Evolutionary conservation across 2,329 filamentous ascomycete species (phyloP).

Genomic region (Cytospora mali): DNA sequence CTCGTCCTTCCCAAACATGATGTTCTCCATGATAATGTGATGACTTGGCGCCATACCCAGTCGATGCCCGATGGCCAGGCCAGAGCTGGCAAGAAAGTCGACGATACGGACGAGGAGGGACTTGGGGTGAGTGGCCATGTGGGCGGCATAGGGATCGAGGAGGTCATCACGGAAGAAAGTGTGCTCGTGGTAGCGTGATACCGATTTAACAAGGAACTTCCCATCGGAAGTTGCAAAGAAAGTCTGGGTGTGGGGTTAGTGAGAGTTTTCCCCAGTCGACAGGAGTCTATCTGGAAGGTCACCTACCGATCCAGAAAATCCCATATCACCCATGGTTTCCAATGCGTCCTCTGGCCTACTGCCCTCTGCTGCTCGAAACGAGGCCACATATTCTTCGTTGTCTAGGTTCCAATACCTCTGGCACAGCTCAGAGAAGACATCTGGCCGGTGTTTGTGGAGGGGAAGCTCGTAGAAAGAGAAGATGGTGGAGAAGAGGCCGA

Average conservation of each 20-base stretch:
- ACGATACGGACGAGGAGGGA: conserved; percentile 72
- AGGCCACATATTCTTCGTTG: conserved; percentile 44
- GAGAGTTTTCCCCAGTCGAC: background rate
- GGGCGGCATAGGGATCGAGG: conserved; percentile 63
- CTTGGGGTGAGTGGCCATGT: conserved; percentile 62
- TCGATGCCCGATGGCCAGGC: conserved; percentile 59
- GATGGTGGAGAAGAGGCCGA: conserved; percentile 48
- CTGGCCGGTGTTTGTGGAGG: conserved; percentile 49
- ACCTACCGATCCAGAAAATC: conserved; percentile 69
- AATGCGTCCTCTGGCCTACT: conserved; percentile 45
- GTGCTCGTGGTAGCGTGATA: conserved; percentile 71
- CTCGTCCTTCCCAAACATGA: conserved; percentile 62
- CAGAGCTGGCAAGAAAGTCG: conserved; percentile 64
- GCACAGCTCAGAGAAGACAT: conserved; percentile 55
- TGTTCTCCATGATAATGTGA: conserved; percentile 79
- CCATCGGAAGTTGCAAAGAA: conserved; percentile 70
- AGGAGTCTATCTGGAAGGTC: background rate
- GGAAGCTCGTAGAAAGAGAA: conserved; percentile 56
- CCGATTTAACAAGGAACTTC: conserved; percentile 71
- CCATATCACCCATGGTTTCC: conserved; percentile 66
- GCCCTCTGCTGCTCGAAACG: conserved; percentile 51
- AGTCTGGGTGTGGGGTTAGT: conserved; percentile 45
- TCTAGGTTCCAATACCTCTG: conserved; percentile 41
- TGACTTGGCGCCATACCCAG: conserved; percentile 66
- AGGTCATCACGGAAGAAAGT: conserved; percentile 70